Evolutionary conservation across 768 basidiomycete species (phyloP), one percentile per base, ranked within the genome.

Genomic region (Rossbeevera mucosa): DNA sequence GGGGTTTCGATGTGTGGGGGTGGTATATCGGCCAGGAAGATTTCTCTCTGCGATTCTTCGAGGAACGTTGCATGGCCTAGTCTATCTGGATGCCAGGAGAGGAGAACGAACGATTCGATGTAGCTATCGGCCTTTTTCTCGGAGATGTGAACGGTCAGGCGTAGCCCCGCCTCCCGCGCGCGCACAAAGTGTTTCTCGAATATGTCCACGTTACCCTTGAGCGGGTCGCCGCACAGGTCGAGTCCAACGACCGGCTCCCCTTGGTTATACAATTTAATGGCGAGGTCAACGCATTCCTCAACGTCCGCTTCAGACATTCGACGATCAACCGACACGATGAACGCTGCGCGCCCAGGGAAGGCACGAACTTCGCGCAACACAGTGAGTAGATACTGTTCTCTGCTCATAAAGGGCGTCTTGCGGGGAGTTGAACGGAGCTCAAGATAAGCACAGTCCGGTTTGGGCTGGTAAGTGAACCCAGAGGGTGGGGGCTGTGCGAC

Each of bases 381-480:
- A 1, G 80, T 73, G 33, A 75, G 71, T 21, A 93, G 68, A 64
- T 93, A 94, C 40, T 72, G 64, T 52, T 74, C 67, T 8, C 82
- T 73, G 7, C 72, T 75, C 85, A 91, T 88, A 5, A 74, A 57
- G 0, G 65, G 51, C 0, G 82, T 87, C 62, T 63, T 71, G 41
- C 83, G 77, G 0, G 90, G 91, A 0, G 87, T 91, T 9, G 83
- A 83, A n/a, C 91, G 81, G n/a, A 93, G 77, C 62, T 93, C 91
- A 29, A 94, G 74, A 62, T 91, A 91, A 4, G 69, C 68, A 53
- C 85, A 91, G 49, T 88, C 79, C 0, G 83, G 74, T 55, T 21
- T 74, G 20, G 59, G 55, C 12, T 47, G 44, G 42, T 54, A 65
- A 69, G 31, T 73, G 73, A 45, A 68, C 8, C 57, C 67, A 14